Evolutionary conservation across 108 stramenopile species (phyloP).

Genomic region (Discostella stelligeroides): DNA sequence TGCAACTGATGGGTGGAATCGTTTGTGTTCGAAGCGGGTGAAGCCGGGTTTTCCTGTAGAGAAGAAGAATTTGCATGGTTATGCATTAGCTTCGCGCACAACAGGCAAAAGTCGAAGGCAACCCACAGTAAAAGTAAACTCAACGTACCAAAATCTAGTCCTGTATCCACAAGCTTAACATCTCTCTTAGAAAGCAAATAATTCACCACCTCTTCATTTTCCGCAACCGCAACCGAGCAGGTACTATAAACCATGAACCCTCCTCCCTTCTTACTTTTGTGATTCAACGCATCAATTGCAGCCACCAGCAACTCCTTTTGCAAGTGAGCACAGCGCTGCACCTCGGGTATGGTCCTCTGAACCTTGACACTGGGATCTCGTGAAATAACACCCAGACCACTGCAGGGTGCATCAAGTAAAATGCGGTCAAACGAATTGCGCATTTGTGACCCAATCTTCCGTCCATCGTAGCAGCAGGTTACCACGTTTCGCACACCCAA

Average conservation of each 20-base stretch:
- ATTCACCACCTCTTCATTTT: constrained; percentile 99
- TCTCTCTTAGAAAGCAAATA: constrained; percentile 94
- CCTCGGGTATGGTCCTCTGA: constrained; percentile 92
- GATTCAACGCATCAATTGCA: constrained; percentile 96
- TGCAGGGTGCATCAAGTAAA: constrained; percentile 98
- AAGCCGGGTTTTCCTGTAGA: constrained; percentile 87
- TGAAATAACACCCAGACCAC: constrained; percentile 97
- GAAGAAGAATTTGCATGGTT: not conserved
- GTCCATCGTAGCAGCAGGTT: constrained; percentile 93
- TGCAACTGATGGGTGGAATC: constrained; percentile 96
- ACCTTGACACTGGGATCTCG: constrained; percentile 98
- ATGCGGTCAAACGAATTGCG: constrained; percentile 93
- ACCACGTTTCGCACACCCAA: constrained; percentile 96
- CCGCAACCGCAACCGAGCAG: constrained; percentile 95
- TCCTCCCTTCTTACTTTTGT: constrained; percentile 90
- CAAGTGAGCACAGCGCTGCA: constrained; percentile 88
- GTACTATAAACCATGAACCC: constrained; percentile 98
- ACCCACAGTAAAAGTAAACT: not conserved
- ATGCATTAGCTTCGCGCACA: not conserved
- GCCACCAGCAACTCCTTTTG: constrained; percentile 97
- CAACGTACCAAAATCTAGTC: constrained; percentile 87
- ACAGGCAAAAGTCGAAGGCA: not conserved
- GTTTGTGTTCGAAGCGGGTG: constrained; percentile 89
- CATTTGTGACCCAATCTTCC: constrained; percentile 85
- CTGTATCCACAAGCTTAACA: constrained; percentile 93